Base-by-base conservation (phyloP, 2,329 filamentous ascomycete genomes). In the Aquanectria penicillioides region DNA sequence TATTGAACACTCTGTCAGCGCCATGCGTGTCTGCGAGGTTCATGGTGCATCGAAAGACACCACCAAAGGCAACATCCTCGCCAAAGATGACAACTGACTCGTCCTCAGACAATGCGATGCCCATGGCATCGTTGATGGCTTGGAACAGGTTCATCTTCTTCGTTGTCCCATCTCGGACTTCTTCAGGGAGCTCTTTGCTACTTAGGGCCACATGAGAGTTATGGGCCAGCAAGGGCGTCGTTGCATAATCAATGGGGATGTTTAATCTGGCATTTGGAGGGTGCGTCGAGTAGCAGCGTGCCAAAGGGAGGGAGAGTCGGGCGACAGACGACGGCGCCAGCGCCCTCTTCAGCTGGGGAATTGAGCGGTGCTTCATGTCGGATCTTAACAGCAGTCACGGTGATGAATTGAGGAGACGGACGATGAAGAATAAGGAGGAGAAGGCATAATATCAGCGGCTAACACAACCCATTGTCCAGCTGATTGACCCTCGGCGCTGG, bases 61-160 rank as follows among this genome's bases (percentile, higher is more conserved):
- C 95, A 36, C 95, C 95, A 64, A 99, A 99, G 12, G 95, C 92
- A 7, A 99, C 93, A 73, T 99, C 95, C 77, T 99, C 95, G 36
- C 95, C 95, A 70, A 99, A 99, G 9, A 99, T 84, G 55, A 98
- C 80, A 18, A 97, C 93, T 15, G 89, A 88, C 64, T 97, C 92
- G 69, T 97, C 94, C 29, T 89, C 86, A 13, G 90, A 86, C 23
- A 99, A 83, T 20, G 94, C 92, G 58, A 90, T 91, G 18, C 91
- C 86, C 18, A 99, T 83, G 10, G 94, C 94, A 65, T 94, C 89
- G 74, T 98, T 98, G 80, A 99, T 88, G 47, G 95, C 90, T 74
- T 97, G 93, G 79, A 95, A 97, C 31, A 97, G 85, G 77, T 98
- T 98, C 84, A 96, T 90, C 66, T 92, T 90, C 74, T 92, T 93